Evolutionary conservation across 805 yeast species (phyloP).

Genomic region (Starmerella ratchasimensis): DNA sequence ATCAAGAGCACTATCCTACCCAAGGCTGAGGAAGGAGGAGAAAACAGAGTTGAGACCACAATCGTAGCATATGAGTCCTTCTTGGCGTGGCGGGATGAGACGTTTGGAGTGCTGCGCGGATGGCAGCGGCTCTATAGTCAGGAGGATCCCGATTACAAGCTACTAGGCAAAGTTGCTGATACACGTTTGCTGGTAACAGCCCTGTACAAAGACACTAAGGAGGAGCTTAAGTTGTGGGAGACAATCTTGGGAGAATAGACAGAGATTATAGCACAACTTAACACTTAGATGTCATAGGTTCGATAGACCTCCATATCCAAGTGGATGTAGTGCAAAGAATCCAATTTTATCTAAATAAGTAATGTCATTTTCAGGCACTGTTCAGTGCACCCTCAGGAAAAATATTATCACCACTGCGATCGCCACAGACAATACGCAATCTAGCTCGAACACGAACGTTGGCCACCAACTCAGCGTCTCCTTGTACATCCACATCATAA

Average conservation of each 20-base stretch:
- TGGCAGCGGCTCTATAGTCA: conserved; percentile 74
- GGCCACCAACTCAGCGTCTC: conserved; percentile 2
- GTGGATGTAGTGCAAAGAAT: no score
- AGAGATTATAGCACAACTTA: no score
- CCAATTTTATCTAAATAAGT: no score
- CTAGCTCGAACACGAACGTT: background rate
- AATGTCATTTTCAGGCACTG: no score
- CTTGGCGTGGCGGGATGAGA: conserved; percentile 93
- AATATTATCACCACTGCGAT: no score
- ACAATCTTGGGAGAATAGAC: no score
- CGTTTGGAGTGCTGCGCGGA: conserved; percentile 77
- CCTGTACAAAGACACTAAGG: conserved; percentile 34
- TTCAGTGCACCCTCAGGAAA: no score
- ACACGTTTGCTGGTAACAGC: conserved; percentile 68
- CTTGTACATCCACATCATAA: background rate
- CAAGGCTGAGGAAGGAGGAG: no score
- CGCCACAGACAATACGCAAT: no score
- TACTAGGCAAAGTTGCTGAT: conserved; percentile 48
- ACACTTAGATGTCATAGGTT: no score
- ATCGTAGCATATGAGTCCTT: conserved; percentile 85
- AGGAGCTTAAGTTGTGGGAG: conserved; percentile 15
- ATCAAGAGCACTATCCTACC: no score
- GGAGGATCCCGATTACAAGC: conserved; percentile 37
- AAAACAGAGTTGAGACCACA: conserved; percentile 71
- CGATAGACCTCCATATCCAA: no score